Evolutionary conservation across 768 basidiomycete genomes (phyloP).

Genomic region (Boletus subcaerulescens): DNA sequence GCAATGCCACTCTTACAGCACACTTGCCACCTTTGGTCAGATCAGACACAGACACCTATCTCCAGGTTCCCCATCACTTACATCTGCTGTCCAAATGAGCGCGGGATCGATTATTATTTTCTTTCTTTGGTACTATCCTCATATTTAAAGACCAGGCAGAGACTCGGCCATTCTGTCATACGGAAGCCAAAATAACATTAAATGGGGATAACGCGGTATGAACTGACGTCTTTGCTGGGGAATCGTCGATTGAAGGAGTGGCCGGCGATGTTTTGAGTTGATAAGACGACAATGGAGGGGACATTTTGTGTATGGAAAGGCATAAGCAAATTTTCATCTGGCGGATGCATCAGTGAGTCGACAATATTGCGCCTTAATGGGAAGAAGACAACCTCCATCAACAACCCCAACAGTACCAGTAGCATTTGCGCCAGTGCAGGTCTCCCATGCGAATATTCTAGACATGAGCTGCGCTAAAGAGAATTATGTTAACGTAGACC

Average conservation of each 20-base stretch:
- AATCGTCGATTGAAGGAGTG: neutral
- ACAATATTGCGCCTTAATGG: neutral
- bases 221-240: constrained; percentile 43
- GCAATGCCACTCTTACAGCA: constrained; percentile 28
- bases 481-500: neutral
- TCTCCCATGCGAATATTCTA: constrained; percentile 76
- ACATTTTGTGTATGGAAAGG: constrained; percentile 93
- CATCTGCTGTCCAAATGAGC: constrained; percentile 33
- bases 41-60: constrained; percentile 28
- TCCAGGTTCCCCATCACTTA: constrained; percentile 20
- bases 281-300: constrained; percentile 92
- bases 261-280: constrained; percentile 33
- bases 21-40: neutral
- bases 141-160: constrained; percentile 71
- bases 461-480: constrained; percentile 51
- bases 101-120: constrained; percentile 59
- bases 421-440: constrained; percentile 68
- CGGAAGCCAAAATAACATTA: constrained; percentile 56
- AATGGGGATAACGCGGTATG: constrained; percentile 61
- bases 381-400: constrained; percentile 70
- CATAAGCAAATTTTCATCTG: constrained; percentile 78
- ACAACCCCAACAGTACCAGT: constrained; percentile 86
- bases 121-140: constrained; percentile 53
- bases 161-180: constrained; percentile 67
- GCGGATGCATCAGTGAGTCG: neutral